Evolutionary conservation across 768 basidiomycete genomes (phyloP).

Genomic region (Hysterangium stoloniferum): DNA sequence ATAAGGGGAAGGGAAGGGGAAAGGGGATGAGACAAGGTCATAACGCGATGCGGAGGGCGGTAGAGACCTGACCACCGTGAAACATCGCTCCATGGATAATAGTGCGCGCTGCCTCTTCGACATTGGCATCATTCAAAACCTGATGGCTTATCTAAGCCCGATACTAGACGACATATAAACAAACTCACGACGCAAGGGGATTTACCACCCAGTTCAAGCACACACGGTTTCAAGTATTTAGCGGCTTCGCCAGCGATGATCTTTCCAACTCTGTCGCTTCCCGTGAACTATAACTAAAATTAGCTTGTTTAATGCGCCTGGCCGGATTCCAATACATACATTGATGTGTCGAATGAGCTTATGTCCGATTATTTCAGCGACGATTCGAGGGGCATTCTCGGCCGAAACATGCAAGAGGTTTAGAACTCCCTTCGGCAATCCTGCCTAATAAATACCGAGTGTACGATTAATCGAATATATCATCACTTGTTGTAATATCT

Average conservation of each 20-base stretch:
- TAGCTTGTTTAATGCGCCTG: neutral
- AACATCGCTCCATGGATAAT: conserved; percentile 38
- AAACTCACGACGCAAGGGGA: conserved; percentile 41
- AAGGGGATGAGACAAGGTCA: neutral
- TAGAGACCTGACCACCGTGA: conserved; percentile 31
- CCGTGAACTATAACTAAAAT: conserved; percentile 38
- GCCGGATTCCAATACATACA: conserved; percentile 22
- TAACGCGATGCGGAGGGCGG: neutral
- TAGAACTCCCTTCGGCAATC: conserved; percentile 51
- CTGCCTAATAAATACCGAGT: conserved; percentile 31
- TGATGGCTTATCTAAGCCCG: conserved; percentile 13
- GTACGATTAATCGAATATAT: neutral
- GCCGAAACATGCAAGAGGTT: conserved; percentile 44
- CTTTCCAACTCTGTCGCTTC: conserved; percentile 45
- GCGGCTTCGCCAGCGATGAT: conserved; percentile 50
- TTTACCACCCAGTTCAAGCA: conserved; percentile 53
- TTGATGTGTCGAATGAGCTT: conserved; percentile 47
- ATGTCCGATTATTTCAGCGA: conserved; percentile 48
- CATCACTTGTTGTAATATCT: no score
- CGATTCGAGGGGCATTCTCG: conserved; percentile 35
- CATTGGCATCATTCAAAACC: conserved; percentile 47
- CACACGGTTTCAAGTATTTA: conserved; percentile 46
- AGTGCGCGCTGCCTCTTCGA: conserved; percentile 43
- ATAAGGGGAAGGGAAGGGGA: no score
- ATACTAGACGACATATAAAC: neutral